Evolutionary conservation across 129 eudicot genomes (phyloP), one percentile per base, ranked within the genome.

Genomic region (Logfia minima): DNA sequence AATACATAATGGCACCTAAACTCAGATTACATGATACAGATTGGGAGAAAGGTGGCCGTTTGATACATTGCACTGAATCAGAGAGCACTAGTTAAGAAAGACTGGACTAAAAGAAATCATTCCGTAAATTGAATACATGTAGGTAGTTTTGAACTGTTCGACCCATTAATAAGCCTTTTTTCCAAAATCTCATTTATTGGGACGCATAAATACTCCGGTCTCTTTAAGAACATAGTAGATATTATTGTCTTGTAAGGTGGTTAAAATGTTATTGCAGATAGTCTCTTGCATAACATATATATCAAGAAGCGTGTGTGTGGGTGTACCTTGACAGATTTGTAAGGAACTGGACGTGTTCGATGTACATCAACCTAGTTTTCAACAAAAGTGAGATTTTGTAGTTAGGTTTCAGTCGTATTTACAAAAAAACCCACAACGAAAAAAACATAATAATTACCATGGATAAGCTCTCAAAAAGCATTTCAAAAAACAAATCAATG

Each of bases 381-480:
- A 24, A 75, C 70, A 64, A 70, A 56, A 86, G 79, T 41, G 65
- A 74, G 37, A 65, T 11, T 31, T 75, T 23, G 43, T 35, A 18
- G 64, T 26, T 63, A 66, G 64, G 59, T 56, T 29, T 18, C 21
- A 28, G 43, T 41, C 16, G 10, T 35, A 69, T 10, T 8, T 7
- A 23, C 58, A 43, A 56, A 19, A 31, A 32, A 77, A 53, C 4
- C 18, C 37, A 1, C 8, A 35, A 26, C 4, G n/a, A 32, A 48
- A 41, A 32, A 16, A 37, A 56, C 56, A 13, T 41, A 26, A 5
- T 23, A 22, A 72, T 78, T 84, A 91, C 99, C 96, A 85, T 94
- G 58, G 99, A 94, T 75, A 94, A 85, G 90, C 99, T 94, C 79
- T 94, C 97, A 35, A 91, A 94, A 35, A 94, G 97, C 99, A 94